A percentile compares a stretch with the other conserved stretches of the same genome.
Conservation (phyloP, 331 rosid species). For the Malus hybrid region DNA sequence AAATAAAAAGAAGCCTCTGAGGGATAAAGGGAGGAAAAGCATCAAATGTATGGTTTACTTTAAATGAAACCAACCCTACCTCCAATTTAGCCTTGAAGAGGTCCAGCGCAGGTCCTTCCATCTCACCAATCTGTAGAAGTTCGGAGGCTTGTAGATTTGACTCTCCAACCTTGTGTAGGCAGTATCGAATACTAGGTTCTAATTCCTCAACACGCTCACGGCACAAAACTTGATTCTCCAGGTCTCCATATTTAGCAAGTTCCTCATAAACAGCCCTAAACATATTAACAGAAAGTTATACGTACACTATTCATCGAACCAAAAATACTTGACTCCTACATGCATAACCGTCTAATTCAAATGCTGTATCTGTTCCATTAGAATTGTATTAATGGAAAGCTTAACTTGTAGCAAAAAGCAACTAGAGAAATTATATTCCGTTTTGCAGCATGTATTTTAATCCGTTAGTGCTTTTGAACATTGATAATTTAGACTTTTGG, state of each 20-base stretch:
- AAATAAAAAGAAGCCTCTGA: neutral
- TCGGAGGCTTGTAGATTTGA: constrained; percentile 93
- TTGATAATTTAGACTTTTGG: neutral
- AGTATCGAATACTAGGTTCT: constrained; percentile 94
- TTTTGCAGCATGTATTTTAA: neutral
- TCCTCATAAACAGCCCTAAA: constrained; percentile 92
- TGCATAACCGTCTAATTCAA: neutral
- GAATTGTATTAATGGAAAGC: neutral
- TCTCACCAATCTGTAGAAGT: constrained; percentile 83
- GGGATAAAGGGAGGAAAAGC: neutral
- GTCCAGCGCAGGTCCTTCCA: constrained; percentile 99
- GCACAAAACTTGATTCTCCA: constrained; percentile 90
- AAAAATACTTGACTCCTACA: neutral
- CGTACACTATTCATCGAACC: neutral
- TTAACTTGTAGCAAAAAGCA: neutral
- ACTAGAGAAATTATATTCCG: neutral
- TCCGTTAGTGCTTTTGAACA: neutral
- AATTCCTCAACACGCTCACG: constrained; percentile 98
- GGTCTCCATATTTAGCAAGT: constrained; percentile 93
- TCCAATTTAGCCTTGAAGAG: constrained; percentile 92
- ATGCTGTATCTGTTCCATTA: neutral
- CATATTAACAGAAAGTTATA: neutral
- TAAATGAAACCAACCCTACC: constrained; percentile 42
- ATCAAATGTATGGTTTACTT: neutral
- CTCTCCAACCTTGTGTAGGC: constrained; percentile 88